Percentiles rank a stretch among this genome's conserved stretches.
Evolutionary conservation across 805 yeast genomes (phyloP).

Genomic region (Brettanomyces sp.): DNA sequence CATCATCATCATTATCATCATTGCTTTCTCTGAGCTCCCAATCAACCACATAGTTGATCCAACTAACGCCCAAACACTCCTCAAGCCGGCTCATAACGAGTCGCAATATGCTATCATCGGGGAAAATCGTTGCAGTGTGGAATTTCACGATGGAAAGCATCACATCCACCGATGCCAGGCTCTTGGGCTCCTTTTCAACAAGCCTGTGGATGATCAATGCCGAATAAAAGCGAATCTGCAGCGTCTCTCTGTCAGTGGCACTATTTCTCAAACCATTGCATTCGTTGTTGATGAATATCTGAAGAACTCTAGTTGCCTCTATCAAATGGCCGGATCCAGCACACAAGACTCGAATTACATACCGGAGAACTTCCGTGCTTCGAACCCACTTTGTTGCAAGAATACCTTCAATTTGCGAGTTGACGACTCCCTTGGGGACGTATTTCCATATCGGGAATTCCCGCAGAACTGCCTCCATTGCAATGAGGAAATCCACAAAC

Average conservation of each 20-base stretch:
- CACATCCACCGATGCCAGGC: constrained; percentile 36
- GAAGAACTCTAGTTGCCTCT: constrained; percentile 46
- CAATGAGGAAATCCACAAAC: constrained; percentile 23
- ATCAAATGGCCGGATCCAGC: constrained; percentile 26
- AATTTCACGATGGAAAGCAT: constrained; percentile 41
- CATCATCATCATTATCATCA: constrained; percentile 19
- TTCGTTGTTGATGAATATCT: constrained; percentile 51
- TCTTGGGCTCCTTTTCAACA: constrained; percentile 35
- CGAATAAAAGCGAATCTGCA: constrained; percentile 29
- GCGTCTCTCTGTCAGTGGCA: constrained; percentile 15
- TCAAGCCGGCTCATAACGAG: constrained; percentile 51
- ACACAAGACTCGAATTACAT: constrained; percentile 31
- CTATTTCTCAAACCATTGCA: constrained; percentile 25
- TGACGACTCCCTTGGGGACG: constrained; percentile 38
- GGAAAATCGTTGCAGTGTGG: constrained; percentile 54
- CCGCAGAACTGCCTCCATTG: constrained; percentile 25
- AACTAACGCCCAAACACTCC: constrained; percentile 35
- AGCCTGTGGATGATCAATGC: constrained; percentile 39
- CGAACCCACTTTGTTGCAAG: constrained; percentile 40
- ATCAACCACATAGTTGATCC: constrained; percentile 52
- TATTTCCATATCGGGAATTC: constrained; percentile 27
- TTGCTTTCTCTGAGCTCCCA: constrained; percentile 50
- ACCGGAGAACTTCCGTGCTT: constrained; percentile 33
- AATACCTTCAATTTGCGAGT: constrained; percentile 59
- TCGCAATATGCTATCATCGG: constrained; percentile 57